A percentile compares a stretch with the other conserved stretches of the same genome.
These are phyloP conservation scores for Blastobotrys robertii DNA, from an alignment of 805 yeast genomes.

Conservation along the genomic window DNA sequence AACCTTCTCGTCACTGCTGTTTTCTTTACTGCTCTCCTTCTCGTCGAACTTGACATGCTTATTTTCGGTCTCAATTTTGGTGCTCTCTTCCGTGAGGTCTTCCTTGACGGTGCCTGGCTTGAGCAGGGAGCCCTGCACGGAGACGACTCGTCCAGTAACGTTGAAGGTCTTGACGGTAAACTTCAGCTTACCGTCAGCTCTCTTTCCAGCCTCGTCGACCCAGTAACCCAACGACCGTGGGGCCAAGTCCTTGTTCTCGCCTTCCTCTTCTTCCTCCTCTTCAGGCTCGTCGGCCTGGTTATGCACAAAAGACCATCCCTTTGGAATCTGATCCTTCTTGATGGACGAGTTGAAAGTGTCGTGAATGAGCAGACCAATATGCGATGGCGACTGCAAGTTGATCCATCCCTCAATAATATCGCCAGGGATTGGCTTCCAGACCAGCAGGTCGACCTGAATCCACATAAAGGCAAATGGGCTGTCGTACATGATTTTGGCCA, in stretches of 20 bases:
- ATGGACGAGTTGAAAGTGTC: conserved; percentile 94
- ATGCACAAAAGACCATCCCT: conserved; percentile 75
- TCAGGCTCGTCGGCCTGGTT: conserved; percentile 51
- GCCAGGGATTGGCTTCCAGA: conserved; percentile 89
- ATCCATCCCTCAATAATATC: conserved; percentile 79
- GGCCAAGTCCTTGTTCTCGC: conserved; percentile 5
- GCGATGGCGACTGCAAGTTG: conserved; percentile 90
- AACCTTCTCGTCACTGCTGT: neutral
- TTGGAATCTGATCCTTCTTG: conserved; percentile 77
- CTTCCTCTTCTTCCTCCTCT: conserved; percentile 11
- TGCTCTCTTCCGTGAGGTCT: conserved; percentile 78
- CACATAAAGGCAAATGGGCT: conserved; percentile 85
- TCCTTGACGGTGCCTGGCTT: conserved; percentile 45
- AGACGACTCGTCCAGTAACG: conserved; percentile 64
- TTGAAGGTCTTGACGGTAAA: conserved; percentile 65
- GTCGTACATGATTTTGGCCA: conserved; percentile 64
- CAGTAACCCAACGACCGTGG: conserved; percentile 72
- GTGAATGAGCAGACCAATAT: conserved; percentile 80
- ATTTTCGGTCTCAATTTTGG: conserved; percentile 37
- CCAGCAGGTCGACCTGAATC: conserved; percentile 70
- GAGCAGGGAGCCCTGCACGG: conserved; percentile 80
- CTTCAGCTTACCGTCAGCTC: conserved; percentile 72
- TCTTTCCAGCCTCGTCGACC: conserved; percentile 65
- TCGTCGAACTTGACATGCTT: conserved; percentile 13
- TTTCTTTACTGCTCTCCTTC: neutral